phyloP scores from a whole-genome alignment of 2,329 filamentous ascomycete species.

The Proliferodiscus dingleyae region DNA sequence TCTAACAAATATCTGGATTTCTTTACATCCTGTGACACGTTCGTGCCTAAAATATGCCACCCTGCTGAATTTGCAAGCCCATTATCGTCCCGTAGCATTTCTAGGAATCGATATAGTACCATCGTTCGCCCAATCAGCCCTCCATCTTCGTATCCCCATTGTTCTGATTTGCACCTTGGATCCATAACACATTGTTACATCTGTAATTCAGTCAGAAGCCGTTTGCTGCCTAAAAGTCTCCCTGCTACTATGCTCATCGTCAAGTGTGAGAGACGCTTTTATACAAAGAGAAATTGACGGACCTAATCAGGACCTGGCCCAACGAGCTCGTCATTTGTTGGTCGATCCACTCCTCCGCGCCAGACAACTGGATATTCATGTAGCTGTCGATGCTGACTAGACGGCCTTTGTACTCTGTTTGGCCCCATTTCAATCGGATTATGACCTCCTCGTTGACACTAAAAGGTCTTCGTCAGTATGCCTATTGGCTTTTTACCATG shows the following conservation, averaged over 20 bases:
- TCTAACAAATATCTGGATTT: slow-evolving; percentile 21
- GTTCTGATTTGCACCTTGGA: slow-evolving; percentile 54
- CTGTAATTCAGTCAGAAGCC: slow-evolving; percentile 37
- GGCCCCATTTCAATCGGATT: slow-evolving; percentile 94
- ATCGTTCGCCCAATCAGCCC: no score
- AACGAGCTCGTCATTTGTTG: slow-evolving; percentile 79
- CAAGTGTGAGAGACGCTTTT: no score
- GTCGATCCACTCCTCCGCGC: slow-evolving; percentile 88
- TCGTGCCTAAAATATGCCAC: neutral
- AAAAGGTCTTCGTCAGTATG: slow-evolving; percentile 13
- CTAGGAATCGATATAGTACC: no score
- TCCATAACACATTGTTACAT: slow-evolving; percentile 98
- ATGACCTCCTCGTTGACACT: slow-evolving; percentile 87
- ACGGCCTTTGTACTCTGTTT: slow-evolving; percentile 93
- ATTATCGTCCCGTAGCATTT: no score
- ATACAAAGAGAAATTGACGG: slow-evolving; percentile 25
- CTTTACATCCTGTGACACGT: slow-evolving; percentile 4
- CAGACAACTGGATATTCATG: slow-evolving; percentile 95
- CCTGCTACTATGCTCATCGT: no score
- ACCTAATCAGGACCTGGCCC: slow-evolving; percentile 91
- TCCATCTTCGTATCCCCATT: slow-evolving; percentile 55
- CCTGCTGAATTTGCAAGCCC: no score
- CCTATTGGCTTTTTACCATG: neutral
- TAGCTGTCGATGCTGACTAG: slow-evolving; percentile 94
- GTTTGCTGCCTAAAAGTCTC: no score